Base-by-base conservation (phyloP, 2,329 filamentous ascomycete genomes). In the Monosporascus cannonballus region DNA sequence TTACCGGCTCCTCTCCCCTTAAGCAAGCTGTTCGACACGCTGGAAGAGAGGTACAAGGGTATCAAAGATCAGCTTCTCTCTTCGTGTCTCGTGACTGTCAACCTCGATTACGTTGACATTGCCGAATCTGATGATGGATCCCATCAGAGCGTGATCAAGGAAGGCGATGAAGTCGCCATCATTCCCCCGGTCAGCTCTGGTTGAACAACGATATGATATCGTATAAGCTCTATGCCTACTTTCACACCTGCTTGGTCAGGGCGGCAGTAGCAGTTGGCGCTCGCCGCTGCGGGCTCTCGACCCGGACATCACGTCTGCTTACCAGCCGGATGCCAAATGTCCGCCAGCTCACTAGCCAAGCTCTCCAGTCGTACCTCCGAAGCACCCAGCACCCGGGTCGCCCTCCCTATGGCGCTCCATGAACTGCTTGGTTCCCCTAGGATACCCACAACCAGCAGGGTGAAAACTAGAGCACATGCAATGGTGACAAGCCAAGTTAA, bases 151-250 rank as follows among this genome's bases (percentile, higher is more conserved):
- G 67, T 81, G 52, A 87, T 95, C 53, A 71, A 83, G 49, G 82
- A 83, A 56, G 88, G 86, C 27, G 90, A 95, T 65, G 90, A 95
- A 72, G 89, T 95, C 51, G 90, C 87, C 42, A 87, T 95, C 37
- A 93, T 95, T 53, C 90, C 90, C 36, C 90, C 90, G 9, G 90
- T 95, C 59, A 95, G 90, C 75, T 91, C 90, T 38, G 90, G 90
- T 4, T 94, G 70, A 78, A 45, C 6, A 30, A 47, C 5, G n/a
- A n/a, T n/a, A 17, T 27, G 20, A 46, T 8, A 15, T 34, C 5
- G 4, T 42, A 18, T 36, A 49, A 34, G 20, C 34, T 22, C 52
- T 37, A 24, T 22, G 2, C 38, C n/a, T 8, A n/a, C 24, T 17
- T 8, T 46, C 41, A 17, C 2, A 36, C 20, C 53, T 22, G 22